These are phyloP conservation scores for Trypanosomatidae sp. DNA, from an alignment of 208 protist genomes.

Conservation along the genomic window DNA sequence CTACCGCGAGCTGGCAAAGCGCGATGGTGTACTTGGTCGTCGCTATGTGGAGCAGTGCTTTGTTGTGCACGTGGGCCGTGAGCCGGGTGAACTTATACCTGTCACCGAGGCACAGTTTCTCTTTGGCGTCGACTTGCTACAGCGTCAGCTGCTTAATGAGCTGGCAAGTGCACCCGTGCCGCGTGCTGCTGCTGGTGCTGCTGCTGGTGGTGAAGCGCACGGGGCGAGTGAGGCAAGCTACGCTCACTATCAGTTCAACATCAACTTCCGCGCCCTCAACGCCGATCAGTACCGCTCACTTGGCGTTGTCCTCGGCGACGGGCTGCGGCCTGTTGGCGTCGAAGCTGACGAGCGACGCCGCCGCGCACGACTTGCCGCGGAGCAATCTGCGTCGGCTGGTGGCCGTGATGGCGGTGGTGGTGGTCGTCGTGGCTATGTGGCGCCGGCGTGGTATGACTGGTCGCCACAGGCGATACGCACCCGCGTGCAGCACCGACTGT, in stretches of 20 bases:
- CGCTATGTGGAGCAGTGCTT: slow-evolving; percentile 80
- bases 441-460: slow-evolving; percentile 75
- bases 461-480: slow-evolving; percentile 35
- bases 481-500: slow-evolving; percentile 49
- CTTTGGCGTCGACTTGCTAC: slow-evolving; percentile 58
- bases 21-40: slow-evolving; percentile 32
- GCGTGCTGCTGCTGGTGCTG: slow-evolving; percentile 5
- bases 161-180: slow-evolving; percentile 12
- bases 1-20: slow-evolving; percentile 39
- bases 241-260: slow-evolving; percentile 8
- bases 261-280: slow-evolving; percentile 58
- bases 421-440: slow-evolving; percentile 1
- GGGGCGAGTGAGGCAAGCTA: background rate
- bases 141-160: slow-evolving; percentile 47
- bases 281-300: slow-evolving; percentile 74
- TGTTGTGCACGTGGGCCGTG: slow-evolving; percentile 61
- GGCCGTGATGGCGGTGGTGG: too few relatives aligned
- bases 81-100: slow-evolving; percentile 58
- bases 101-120: slow-evolving; percentile 72
- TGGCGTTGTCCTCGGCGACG: slow-evolving; percentile 47
- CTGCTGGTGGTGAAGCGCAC: slow-evolving; percentile 7
- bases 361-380: slow-evolving; percentile 1
- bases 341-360: slow-evolving; percentile 35
- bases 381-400: background rate
- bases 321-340: slow-evolving; percentile 42